Evolutionary conservation across 441 rosid species (phyloP).

Genomic region (Pelargonium hybrid): DNA sequence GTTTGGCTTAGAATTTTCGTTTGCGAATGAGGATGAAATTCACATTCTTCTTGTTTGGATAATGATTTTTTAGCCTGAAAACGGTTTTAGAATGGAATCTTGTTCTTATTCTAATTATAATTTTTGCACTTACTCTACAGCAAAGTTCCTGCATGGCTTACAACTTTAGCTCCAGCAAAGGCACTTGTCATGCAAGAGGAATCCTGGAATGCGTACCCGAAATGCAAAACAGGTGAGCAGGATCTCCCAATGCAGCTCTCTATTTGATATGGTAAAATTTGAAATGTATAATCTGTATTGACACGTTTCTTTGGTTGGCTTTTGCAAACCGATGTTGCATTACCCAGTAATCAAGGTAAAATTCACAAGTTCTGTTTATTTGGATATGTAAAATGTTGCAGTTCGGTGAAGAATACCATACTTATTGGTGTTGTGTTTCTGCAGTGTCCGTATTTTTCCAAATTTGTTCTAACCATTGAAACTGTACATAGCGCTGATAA

Average conservation of each 20-base stretch:
- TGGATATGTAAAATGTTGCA: neutral
- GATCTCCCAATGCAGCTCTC: neutral
- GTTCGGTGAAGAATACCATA: neutral
- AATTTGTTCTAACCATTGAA: conserved; percentile 49
- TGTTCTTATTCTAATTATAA: conserved; percentile 7
- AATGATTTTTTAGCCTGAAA: neutral
- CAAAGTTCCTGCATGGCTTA: conserved; percentile 62
- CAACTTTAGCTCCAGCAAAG: conserved; percentile 48
- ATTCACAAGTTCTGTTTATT: too few species aligned
- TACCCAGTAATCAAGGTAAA: conserved; percentile 51
- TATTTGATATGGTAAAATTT: neutral
- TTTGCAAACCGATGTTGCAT: conserved; percentile 16
- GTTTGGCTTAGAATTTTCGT: too few species aligned
- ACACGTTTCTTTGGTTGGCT: conserved; percentile 16
- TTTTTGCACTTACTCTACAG: too few species aligned
- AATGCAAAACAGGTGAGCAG: conserved; percentile 50
- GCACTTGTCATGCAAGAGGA: conserved; percentile 63
- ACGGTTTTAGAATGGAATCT: neutral
- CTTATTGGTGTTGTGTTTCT: conserved; percentile 17
- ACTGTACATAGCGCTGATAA: conserved; percentile 48
- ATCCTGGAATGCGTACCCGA: conserved; percentile 67
- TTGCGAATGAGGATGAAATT: too few species aligned
- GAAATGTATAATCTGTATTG: conserved; percentile 17
- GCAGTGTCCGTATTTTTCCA: conserved; percentile 62
- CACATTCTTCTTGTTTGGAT: too few species aligned